A percentile compares a stretch with the other conserved stretches of the same genome.
Conservation (phyloP, 305 asterid species). For the Solanum aculeatissimum region DNA sequence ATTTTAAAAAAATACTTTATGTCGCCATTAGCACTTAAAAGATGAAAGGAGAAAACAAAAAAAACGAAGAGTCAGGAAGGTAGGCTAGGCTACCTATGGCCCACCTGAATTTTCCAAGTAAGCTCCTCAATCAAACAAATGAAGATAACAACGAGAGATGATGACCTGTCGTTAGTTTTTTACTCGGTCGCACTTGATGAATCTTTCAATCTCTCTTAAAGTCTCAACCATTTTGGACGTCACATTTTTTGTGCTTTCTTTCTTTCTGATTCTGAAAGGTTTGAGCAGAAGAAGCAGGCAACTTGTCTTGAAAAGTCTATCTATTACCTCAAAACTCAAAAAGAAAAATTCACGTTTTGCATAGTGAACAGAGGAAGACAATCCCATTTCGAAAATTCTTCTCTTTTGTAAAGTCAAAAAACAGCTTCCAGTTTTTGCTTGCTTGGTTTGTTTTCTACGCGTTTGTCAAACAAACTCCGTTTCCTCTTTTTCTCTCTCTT, state of each 20-base stretch:
- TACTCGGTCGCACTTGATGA: background rate
- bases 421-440: background rate
- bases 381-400: background rate
- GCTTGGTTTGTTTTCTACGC: conserved; percentile 17
- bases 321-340: background rate
- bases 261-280: background rate
- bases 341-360: background rate
- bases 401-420: conserved; percentile 16
- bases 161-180: background rate
- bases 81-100: background rate
- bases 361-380: background rate
- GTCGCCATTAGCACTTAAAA: background rate
- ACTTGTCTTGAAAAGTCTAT: background rate
- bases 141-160: background rate
- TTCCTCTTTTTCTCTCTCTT: background rate
- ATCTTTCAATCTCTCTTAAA: background rate
- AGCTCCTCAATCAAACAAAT: background rate
- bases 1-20: background rate
- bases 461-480: conserved; percentile 33
- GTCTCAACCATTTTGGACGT: background rate
- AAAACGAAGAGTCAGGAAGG: background rate
- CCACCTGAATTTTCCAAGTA: background rate
- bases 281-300: background rate
- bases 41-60: background rate
- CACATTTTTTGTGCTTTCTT: background rate